Evolutionary conservation across 2,329 filamentous ascomycete genomes (phyloP), one percentile per base, ranked within the genome.

Genomic region (Mycosphaerella sp.): DNA sequence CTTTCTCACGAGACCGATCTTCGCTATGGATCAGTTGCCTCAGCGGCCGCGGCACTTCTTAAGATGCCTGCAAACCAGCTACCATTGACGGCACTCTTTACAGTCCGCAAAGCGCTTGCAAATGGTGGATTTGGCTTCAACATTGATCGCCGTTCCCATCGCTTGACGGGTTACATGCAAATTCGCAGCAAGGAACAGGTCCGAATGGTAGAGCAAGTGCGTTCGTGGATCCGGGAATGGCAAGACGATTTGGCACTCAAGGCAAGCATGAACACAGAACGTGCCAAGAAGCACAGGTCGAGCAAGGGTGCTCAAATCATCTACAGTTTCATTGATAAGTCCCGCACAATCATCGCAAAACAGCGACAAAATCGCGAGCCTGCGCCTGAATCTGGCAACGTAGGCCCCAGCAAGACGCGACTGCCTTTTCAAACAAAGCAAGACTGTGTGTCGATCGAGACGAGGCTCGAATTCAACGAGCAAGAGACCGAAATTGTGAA

Each of bases 31-130:
- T 75, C 70, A 5, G 63, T 79, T 21, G 59, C 68, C 0, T 70
- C 74, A 14, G 74, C 78, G 39, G 71, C 76, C 1, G 66, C 68
- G 30, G 68, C 62, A 6, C 60, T 79, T 18, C 64, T 74, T 49
- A 61, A 62, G 10, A 48, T 58, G 58, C 56, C 54, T 10, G 48
- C 62, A 12, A 53, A 63, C 27, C 1, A 64, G 66, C 17, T 67
- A 10, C 50, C 64, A n/a, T 40, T 58, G 12, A 52, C 60, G 13
- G 65, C 77, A 7, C 68, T 89, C 4, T 86, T 88, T 61, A 86
- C 87, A 3, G 80, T 89, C 6, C 84, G 89, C 58, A 79, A 79
- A 50, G 78, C 83, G 7, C 65, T 91, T 6, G 66, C 76, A 18
- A 73, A 76, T 36, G 77, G 82, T 53, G 80, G 83, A 7, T 73